These are phyloP conservation scores for Candida xyloterini DNA, from an alignment of 805 yeast genomes.

Conservation along the genomic window DNA sequence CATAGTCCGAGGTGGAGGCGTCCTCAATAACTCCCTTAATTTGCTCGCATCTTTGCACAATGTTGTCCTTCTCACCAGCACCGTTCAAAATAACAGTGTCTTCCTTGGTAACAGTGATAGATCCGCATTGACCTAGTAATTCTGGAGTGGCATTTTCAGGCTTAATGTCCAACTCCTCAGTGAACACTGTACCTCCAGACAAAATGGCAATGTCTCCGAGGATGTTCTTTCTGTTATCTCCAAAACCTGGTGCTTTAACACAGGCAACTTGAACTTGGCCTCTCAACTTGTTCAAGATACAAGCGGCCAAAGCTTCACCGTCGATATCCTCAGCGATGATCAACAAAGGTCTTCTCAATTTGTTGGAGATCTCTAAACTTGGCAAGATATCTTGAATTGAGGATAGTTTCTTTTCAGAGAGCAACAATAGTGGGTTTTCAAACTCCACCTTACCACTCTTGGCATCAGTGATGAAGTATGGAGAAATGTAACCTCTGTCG, in stretches of 20 bases:
- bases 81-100: constrained; percentile 94
- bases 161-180: constrained; percentile 92
- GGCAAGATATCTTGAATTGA: constrained; percentile 90
- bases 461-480: constrained; percentile 93
- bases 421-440: constrained; percentile 84
- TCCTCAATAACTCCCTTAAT: constrained; percentile 80
- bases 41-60: constrained; percentile 87
- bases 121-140: constrained; percentile 86
- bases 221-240: constrained; percentile 96
- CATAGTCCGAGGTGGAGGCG: constrained; percentile 79
- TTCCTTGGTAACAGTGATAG: constrained; percentile 90
- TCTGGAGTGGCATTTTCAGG: constrained; percentile 93
- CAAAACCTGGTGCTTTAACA: constrained; percentile 98
- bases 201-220: constrained; percentile 93
- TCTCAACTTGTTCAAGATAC: constrained; percentile 93
- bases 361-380: constrained; percentile 88
- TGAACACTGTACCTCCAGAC: constrained; percentile 88
- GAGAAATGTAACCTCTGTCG: constrained; percentile 95
- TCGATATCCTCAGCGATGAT: constrained; percentile 95
- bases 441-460: constrained; percentile 92
- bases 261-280: constrained; percentile 98
- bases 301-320: constrained; percentile 98
- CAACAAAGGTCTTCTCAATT: constrained; percentile 87
- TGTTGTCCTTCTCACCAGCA: constrained; percentile 78
- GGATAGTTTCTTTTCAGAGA: constrained; percentile 90